Percentiles rank a stretch among this genome's conserved stretches.
Conservation (phyloP, 2,329 filamentous ascomycete genomes). For the Talaromyces sp. region DNA sequence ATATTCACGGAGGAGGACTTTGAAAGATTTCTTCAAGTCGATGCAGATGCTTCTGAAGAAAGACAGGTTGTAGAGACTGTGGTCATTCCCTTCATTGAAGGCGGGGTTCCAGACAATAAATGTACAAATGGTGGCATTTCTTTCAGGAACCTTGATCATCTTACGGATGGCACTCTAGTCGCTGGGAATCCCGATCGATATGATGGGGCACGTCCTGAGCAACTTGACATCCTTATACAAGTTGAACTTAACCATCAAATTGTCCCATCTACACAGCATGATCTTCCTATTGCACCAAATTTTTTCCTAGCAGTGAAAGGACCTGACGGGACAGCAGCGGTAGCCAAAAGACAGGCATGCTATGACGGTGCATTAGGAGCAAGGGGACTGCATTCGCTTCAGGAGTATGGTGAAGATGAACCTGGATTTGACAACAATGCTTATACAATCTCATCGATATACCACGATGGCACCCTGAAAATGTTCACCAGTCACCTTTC, state of each 20-base stretch:
- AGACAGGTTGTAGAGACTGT: neutral
- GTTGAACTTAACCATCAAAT: neutral
- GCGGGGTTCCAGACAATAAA: neutral
- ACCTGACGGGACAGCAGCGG: neutral
- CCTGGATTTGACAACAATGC: constrained; percentile 33
- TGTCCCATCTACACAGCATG: neutral
- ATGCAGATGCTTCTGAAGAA: neutral
- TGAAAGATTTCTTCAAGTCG: neutral
- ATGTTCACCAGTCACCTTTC: neutral
- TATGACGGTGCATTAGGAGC: constrained; percentile 12
- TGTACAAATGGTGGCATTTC: neutral
- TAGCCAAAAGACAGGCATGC: constrained; percentile 10
- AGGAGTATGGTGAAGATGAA: constrained; percentile 31
- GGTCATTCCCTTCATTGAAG: neutral
- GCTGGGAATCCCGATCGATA: neutral
- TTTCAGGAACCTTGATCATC: neutral
- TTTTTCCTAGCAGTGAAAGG: constrained; percentile 8
- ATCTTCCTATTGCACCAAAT: neutral
- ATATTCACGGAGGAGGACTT: neutral
- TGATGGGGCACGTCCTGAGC: neutral
- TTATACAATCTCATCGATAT: too few species aligned
- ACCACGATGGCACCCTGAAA: neutral
- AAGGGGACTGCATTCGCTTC: constrained; percentile 4
- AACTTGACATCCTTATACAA: neutral
- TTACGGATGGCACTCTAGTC: neutral